Conservation (phyloP, 1,139 yeast species). For the Hansenula lynferdii region DNA sequence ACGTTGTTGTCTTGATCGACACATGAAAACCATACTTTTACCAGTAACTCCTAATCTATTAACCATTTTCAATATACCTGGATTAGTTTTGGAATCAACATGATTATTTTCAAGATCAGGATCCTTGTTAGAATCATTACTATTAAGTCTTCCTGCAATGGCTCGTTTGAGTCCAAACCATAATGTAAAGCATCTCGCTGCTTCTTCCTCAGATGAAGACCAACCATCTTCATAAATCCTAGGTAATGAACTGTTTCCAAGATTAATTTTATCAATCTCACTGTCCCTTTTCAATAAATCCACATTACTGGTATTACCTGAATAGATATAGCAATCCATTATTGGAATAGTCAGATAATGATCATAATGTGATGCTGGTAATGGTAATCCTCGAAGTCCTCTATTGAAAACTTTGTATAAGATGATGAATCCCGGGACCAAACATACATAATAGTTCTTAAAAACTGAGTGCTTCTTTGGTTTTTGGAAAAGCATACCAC, state of each 20-base stretch:
- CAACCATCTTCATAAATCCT: constrained; percentile 79
- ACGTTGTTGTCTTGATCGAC: constrained; percentile 77
- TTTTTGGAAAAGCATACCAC: constrained; percentile 67
- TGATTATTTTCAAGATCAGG: constrained; percentile 9
- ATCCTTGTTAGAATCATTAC: too few relatives aligned
- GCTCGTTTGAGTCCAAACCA: constrained; percentile 74
- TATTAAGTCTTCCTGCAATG: constrained; percentile 25
- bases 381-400: constrained; percentile 39
- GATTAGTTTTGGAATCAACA: constrained; percentile 25
- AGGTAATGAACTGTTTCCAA: constrained; percentile 59
- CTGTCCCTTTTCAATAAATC: constrained; percentile 50
- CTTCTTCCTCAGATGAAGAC: constrained; percentile 74
- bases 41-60: constrained; percentile 66
- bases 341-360: constrained; percentile 58
- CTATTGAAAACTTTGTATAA: constrained; percentile 43
- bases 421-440: constrained; percentile 65
- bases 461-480: constrained; percentile 66
- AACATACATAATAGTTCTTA: constrained; percentile 51
- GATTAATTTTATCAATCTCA: constrained; percentile 41
- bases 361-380: constrained; percentile 37
- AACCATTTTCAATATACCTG: constrained; percentile 38
- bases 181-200: constrained; percentile 67
- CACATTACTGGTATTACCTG: constrained; percentile 56
- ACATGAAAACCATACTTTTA: constrained; percentile 65
- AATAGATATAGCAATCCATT: constrained; percentile 65